These are phyloP conservation scores for Rhynchosporium graminicola DNA, from an alignment of 2,329 filamentous ascomycete genomes.

Conservation along the genomic window DNA sequence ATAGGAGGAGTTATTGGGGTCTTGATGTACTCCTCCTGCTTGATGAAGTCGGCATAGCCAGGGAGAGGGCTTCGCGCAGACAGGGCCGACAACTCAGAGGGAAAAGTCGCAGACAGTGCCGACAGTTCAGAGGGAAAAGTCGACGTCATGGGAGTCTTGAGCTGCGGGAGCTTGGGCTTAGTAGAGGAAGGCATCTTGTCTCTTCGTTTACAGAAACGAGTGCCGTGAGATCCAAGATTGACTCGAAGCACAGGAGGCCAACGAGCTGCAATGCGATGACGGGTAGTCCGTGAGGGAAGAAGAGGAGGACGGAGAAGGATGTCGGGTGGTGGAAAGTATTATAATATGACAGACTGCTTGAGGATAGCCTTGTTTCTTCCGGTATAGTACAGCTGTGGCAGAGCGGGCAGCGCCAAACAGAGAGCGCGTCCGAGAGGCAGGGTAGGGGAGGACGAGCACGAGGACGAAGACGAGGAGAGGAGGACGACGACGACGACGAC, in stretches of 20 bases:
- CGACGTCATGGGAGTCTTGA: conserved; percentile 63
- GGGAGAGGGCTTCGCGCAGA: conserved; percentile 69
- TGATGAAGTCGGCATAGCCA: conserved; percentile 59
- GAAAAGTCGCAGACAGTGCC: conserved; percentile 61
- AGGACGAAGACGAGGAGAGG: conserved; percentile 5
- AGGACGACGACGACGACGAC: conserved; percentile 20
- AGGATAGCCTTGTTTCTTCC: conserved; percentile 22
- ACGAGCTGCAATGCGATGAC: conserved; percentile 35
- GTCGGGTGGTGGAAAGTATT: conserved; percentile 34
- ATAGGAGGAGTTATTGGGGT: conserved; percentile 89
- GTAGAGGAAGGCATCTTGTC: conserved; percentile 38
- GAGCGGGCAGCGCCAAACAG: background rate
- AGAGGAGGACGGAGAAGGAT: conserved; percentile 17
- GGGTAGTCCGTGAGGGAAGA: conserved; percentile 34
- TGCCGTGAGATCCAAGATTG: conserved; percentile 34
- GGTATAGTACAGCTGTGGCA: conserved; percentile 18
- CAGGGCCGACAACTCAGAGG: conserved; percentile 58
- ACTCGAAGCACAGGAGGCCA: conserved; percentile 34
- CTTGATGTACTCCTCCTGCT: conserved; percentile 65
- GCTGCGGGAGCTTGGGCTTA: conserved; percentile 59
- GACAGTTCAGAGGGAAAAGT: conserved; percentile 61
- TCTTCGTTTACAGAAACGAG: conserved; percentile 31
- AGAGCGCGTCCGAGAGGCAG: conserved; percentile 18
- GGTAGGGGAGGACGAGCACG: conserved; percentile 1
- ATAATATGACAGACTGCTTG: conserved; percentile 32